Conservation (phyloP, 345 rosid species). For the Capsella bursapastoris region DNA sequence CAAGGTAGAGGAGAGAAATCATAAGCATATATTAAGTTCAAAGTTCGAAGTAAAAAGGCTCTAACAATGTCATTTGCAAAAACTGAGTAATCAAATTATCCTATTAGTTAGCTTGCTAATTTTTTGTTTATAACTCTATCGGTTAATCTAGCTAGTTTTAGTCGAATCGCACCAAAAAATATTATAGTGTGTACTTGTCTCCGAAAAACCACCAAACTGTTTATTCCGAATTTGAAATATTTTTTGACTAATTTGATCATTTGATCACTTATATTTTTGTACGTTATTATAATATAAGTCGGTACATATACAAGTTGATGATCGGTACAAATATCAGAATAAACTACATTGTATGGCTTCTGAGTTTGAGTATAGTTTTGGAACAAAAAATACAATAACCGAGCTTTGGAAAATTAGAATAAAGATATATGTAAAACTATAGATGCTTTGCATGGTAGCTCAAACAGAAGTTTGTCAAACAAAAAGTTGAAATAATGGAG, state of each 20-base stretch:
- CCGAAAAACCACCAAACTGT: too few relatives aligned
- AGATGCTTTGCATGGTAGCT: constrained; percentile 14
- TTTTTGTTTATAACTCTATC: too few relatives aligned
- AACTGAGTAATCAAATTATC: constrained; percentile 26
- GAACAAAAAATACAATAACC: not conserved
- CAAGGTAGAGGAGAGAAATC: constrained; percentile 34
- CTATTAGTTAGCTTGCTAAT: not conserved
- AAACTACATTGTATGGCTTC: constrained; percentile 1
- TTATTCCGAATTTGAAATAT: too few relatives aligned
- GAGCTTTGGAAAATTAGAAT: not conserved
- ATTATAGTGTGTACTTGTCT: too few relatives aligned
- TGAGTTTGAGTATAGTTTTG: not conserved
- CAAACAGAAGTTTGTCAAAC: constrained; percentile 22
- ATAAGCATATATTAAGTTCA: constrained; percentile 10
- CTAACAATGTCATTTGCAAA: constrained; percentile 6
- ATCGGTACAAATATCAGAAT: not conserved
- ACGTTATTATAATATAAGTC: not conserved
- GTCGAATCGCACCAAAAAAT: too few relatives aligned
- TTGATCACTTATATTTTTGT: not conserved
- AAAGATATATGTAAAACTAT: not conserved
- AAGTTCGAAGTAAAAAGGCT: constrained; percentile 16
- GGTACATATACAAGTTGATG: not conserved
- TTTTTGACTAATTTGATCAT: not conserved
- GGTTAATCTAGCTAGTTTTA: too few relatives aligned
- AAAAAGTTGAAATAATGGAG: constrained; percentile 14